These are phyloP conservation scores for Taiwanofungus camphoratus DNA, from an alignment of 1,284 basidiomycete genomes.

Conservation along the genomic window DNA sequence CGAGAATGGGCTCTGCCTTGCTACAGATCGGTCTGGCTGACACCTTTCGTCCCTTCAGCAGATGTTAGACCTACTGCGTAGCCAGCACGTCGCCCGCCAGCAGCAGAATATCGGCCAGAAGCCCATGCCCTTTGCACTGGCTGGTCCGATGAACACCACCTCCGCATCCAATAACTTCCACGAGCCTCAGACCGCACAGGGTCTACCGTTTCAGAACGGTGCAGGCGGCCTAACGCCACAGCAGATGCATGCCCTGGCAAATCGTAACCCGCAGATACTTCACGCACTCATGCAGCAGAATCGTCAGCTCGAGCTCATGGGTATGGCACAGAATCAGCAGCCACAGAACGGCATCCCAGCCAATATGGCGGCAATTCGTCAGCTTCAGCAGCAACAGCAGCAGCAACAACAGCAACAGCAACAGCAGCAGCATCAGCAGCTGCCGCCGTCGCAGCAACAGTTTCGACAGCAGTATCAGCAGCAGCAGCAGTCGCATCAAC, in stretches of 20 bases:
- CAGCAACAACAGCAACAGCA: constrained; percentile 18
- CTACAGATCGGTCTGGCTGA: not conserved
- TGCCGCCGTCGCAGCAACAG: constrained; percentile 16
- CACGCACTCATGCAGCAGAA: constrained; percentile 19
- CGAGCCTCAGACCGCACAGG: constrained; percentile 15
- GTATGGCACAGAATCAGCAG: constrained; percentile 42
- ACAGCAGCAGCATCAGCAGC: constrained; percentile 23
- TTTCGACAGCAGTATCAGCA: constrained; percentile 12
- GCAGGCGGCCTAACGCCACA: constrained; percentile 19
- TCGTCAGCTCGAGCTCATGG: constrained; percentile 47
- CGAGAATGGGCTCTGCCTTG: constrained; percentile 3
- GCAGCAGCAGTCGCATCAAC: constrained; percentile 15
- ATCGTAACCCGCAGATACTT: constrained; percentile 7
- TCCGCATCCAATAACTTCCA: not conserved
- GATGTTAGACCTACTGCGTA: constrained; percentile 45
- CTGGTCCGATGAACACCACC: constrained; percentile 33
- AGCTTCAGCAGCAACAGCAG: constrained; percentile 29
- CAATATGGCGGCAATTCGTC: not conserved
- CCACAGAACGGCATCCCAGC: constrained; percentile 9
- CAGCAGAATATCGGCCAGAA: constrained; percentile 27
- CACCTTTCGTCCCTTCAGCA: constrained; percentile 26
- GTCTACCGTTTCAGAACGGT: constrained; percentile 27
- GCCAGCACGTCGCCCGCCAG: constrained; percentile 29
- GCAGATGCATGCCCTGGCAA: constrained; percentile 2
- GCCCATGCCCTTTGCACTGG: constrained; percentile 11